These are phyloP conservation scores for Cryphonectria radicalis DNA, from an alignment of 2,329 filamentous ascomycete species.

Conservation along the genomic window DNA sequence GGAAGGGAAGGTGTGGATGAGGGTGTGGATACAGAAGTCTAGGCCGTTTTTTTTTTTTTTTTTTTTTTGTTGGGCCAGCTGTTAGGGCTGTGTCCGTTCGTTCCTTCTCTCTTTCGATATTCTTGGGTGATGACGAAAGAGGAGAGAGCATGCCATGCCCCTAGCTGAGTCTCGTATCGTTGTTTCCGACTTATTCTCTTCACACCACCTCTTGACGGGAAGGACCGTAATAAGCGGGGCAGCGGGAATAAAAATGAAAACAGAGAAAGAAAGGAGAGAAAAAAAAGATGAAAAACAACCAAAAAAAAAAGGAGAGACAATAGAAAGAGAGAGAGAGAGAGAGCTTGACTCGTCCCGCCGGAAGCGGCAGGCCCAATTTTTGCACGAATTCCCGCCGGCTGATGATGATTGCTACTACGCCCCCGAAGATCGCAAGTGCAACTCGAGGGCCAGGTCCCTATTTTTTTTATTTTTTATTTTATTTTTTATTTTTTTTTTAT, in stretches of 20 bases:
- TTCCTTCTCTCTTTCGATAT: background rate
- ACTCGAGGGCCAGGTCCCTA: background rate
- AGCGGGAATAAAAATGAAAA: background rate
- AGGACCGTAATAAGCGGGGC: background rate
- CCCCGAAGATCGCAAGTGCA: constrained; percentile 3
- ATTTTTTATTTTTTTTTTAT: background rate
- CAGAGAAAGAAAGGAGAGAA: background rate
- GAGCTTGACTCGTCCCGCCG: constrained; percentile 1
- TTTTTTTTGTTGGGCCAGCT: background rate
- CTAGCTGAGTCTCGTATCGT: constrained; percentile 7
- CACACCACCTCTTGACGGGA: constrained; percentile 12
- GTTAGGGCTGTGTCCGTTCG: background rate
- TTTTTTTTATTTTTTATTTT: background rate
- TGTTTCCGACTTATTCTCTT: constrained; percentile 24
- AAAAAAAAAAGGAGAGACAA: background rate
- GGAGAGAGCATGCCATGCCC: background rate
- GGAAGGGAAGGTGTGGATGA: background rate
- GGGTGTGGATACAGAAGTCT: background rate
- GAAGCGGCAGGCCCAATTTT: constrained; percentile 5
- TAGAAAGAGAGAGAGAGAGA: no score
- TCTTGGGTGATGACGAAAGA: constrained; percentile 10
- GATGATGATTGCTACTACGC: background rate
- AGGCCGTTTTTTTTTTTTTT: background rate
- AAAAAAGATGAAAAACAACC: background rate
- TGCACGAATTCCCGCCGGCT: constrained; percentile 1